Percentiles rank a stretch among this genome's conserved stretches.
Conservation (phyloP, 2,329 filamentous ascomycete genomes). For the Arachnomyces sp. region DNA sequence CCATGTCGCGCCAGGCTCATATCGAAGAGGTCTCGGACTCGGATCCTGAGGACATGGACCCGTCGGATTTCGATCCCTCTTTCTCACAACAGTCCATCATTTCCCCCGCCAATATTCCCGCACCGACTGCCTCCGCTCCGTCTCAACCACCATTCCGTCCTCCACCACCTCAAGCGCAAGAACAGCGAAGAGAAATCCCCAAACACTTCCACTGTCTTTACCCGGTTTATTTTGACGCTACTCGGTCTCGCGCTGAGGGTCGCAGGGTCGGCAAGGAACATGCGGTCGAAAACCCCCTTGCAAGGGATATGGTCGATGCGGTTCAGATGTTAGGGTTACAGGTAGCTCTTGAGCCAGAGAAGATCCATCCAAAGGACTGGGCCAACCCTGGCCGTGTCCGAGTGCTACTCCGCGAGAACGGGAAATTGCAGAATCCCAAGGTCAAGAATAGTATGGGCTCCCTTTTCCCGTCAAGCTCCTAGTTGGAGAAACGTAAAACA, state of each 20-base stretch:
- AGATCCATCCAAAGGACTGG: slow-evolving; percentile 95
- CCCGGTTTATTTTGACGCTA: slow-evolving; percentile 86
- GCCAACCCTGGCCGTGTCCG: slow-evolving; percentile 87
- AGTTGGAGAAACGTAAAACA: too few relatives aligned
- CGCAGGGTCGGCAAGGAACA: slow-evolving; percentile 65
- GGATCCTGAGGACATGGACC: slow-evolving; percentile 82
- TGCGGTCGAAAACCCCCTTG: slow-evolving; percentile 78
- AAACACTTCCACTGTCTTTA: slow-evolving; percentile 84
- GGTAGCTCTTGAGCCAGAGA: slow-evolving; percentile 78
- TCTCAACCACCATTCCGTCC: slow-evolving; percentile 19
- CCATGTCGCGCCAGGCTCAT: slow-evolving; percentile 70
- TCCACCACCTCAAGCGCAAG: slow-evolving; percentile 39
- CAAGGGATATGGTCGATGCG: slow-evolving; percentile 82
- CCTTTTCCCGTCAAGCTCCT: background rate
- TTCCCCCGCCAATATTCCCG: slow-evolving; percentile 28
- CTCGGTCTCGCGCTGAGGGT: slow-evolving; percentile 60
- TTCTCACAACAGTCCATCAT: slow-evolving; percentile 34
- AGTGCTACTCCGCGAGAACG: slow-evolving; percentile 58
- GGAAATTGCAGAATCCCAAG: slow-evolving; percentile 40
- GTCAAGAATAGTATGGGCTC: slow-evolving; percentile 57
- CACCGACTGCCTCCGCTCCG: slow-evolving; percentile 12
- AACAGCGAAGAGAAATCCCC: slow-evolving; percentile 49
- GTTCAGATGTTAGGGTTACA: slow-evolving; percentile 58
- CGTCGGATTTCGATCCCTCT: slow-evolving; percentile 52
- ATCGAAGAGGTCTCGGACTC: slow-evolving; percentile 92